These are phyloP conservation scores for Tilletia caries DNA, from an alignment of 1,284 basidiomycete species.

Conservation along the genomic window DNA sequence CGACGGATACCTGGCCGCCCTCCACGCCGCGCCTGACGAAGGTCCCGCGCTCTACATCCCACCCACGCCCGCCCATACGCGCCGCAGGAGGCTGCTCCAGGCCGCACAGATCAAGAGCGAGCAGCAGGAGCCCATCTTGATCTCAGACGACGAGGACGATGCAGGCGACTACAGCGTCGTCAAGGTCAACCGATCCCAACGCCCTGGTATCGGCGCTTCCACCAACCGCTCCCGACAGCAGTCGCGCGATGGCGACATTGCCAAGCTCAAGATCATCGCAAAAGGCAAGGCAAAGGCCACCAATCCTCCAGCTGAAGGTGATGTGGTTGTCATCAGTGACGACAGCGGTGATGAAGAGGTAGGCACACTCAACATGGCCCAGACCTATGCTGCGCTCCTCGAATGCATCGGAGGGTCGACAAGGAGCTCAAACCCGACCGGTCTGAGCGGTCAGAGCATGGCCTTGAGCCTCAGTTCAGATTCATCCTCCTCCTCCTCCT, in stretches of 20 bases:
- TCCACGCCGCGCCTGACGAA: neutral
- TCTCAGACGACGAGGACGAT: conserved; percentile 7
- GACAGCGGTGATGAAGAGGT: conserved; percentile 6
- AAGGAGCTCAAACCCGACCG: neutral
- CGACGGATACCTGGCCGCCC: neutral
- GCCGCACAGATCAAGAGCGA: neutral
- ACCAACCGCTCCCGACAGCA: neutral
- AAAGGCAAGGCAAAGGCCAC: neutral
- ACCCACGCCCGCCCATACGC: neutral
- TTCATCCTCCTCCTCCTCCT: neutral
- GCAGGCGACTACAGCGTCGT: neutral
- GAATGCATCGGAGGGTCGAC: conserved; percentile 1
- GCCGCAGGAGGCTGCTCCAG: neutral
- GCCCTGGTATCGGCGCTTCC: neutral
- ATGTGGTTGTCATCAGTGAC: conserved; percentile 8
- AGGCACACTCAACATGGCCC: neutral
- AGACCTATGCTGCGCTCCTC: conserved; percentile 3
- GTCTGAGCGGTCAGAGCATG: too few relatives aligned
- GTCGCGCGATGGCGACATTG: too few relatives aligned
- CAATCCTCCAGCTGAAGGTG: neutral
- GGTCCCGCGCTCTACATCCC: neutral
- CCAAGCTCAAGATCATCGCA: neutral
- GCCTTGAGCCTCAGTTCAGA: neutral
- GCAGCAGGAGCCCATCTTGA: neutral
- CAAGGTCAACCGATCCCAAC: neutral